Percentiles rank a stretch among this genome's conserved stretches.
phyloP scores from a whole-genome alignment of 768 basidiomycete genomes.

The Phaeotremella skinneri region DNA sequence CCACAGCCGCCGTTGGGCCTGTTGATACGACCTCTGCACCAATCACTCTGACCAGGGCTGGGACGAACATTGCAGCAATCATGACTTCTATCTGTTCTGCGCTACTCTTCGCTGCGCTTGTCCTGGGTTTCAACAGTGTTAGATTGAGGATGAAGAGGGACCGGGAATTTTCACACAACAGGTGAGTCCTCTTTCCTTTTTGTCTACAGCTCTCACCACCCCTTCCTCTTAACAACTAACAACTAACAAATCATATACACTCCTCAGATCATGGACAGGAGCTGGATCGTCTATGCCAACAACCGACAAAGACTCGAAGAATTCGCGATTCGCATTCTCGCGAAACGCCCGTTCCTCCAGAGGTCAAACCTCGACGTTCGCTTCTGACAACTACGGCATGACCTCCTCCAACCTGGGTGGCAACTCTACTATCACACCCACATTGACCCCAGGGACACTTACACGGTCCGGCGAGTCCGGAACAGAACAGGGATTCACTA shows the following conservation, averaged over 20 bases:
- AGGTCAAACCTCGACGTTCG: constrained; percentile 16
- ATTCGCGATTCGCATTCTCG: constrained; percentile 16
- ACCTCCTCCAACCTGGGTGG: constrained; percentile 32
- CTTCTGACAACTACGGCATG: constrained; percentile 18
- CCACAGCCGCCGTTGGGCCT: background rate
- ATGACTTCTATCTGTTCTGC: constrained; percentile 42
- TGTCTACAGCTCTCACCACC: background rate
- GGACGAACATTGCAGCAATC: background rate
- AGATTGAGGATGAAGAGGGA: constrained; percentile 25
- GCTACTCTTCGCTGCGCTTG: constrained; percentile 24
- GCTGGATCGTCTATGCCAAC: constrained; percentile 19
- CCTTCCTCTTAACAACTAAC: background rate
- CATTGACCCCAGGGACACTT: background rate
- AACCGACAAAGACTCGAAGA: constrained; percentile 11
- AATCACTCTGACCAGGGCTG: background rate
- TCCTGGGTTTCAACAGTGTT: constrained; percentile 29
- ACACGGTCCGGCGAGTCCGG: background rate
- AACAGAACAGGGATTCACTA: constrained; percentile 25
- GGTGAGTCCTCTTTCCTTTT: constrained; percentile 9
- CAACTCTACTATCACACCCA: constrained; percentile 13
- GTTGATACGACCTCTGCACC: background rate
- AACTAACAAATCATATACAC: background rate
- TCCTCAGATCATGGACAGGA: constrained; percentile 34
- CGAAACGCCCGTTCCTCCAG: constrained; percentile 16
- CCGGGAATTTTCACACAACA: constrained; percentile 16